Conservation (phyloP, 345 rosid species). For the Corchorus olitorius region DNA sequence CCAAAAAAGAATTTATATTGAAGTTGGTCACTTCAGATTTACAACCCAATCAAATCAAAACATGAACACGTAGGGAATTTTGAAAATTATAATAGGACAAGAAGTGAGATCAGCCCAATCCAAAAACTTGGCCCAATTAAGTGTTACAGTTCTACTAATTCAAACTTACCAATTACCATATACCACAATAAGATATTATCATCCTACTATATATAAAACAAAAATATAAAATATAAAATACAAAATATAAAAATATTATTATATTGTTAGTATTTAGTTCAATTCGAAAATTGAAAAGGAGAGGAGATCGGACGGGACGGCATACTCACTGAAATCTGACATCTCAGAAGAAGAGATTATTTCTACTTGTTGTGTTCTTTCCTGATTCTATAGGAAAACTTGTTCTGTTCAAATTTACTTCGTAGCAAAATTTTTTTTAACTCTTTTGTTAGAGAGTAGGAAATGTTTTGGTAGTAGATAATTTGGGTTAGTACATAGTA, state of each 20-base stretch:
- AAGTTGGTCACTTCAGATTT: too few relatives aligned
- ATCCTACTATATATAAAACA: too few relatives aligned
- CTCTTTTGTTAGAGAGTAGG: not conserved
- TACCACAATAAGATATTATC: too few relatives aligned
- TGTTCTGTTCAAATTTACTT: not conserved
- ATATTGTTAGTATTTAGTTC: not conserved
- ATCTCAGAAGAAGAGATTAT: not conserved
- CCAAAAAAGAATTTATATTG: too few relatives aligned
- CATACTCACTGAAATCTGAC: not conserved
- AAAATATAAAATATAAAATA: not conserved
- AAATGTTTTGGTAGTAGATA: not conserved
- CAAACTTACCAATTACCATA: too few relatives aligned
- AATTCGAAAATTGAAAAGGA: constrained; percentile 13
- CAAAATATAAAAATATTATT: not conserved
- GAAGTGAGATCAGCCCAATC: too few relatives aligned
- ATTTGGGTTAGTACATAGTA: not conserved
- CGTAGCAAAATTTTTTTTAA: not conserved
- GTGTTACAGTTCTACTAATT: too few relatives aligned
- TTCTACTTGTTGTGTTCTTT: not conserved
- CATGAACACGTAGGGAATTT: too few relatives aligned
- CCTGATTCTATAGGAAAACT: not conserved
- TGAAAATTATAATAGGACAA: too few relatives aligned
- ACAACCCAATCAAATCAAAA: too few relatives aligned
- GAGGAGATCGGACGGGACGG: constrained; percentile 8
- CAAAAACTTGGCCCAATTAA: too few relatives aligned